Percentiles rank a stretch among this genome's conserved stretches.
These are phyloP conservation scores for Pythium aristosporum DNA, from an alignment of 352 stramenopile genomes.

Conservation along the genomic window DNA sequence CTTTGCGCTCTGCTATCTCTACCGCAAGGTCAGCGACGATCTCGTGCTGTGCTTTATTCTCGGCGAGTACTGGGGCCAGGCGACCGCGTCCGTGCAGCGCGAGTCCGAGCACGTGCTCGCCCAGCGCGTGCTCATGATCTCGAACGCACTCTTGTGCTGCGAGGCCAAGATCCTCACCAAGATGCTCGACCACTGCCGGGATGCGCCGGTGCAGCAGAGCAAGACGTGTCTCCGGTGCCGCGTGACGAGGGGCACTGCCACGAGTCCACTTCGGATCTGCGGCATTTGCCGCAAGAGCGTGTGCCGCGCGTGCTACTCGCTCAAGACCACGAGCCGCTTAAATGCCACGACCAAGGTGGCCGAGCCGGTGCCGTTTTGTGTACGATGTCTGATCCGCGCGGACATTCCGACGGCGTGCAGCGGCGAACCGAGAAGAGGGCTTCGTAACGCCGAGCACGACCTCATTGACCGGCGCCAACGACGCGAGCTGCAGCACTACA, in stretches of 20 bases:
- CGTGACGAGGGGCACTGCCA: slow-evolving; percentile 24
- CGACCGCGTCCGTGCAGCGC: slow-evolving; percentile 24
- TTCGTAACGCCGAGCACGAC: not conserved
- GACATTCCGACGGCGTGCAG: slow-evolving; percentile 15
- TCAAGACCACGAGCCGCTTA: slow-evolving; percentile 37
- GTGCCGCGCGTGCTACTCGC: slow-evolving; percentile 35
- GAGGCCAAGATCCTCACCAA: slow-evolving; percentile 41
- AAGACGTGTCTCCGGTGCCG: slow-evolving; percentile 46
- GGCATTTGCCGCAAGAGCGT: slow-evolving; percentile 45
- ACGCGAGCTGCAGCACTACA: not conserved
- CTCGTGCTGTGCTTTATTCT: slow-evolving; percentile 55
- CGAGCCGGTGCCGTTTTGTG: slow-evolving; percentile 42
- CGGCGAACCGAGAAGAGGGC: not conserved
- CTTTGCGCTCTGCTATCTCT: slow-evolving; percentile 53
- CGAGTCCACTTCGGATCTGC: slow-evolving; percentile 37
- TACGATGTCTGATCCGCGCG: slow-evolving; percentile 37
- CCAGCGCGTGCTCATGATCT: slow-evolving; percentile 41
- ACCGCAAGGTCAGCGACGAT: slow-evolving; percentile 46
- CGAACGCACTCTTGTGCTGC: slow-evolving; percentile 33
- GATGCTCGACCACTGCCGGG: slow-evolving; percentile 37
- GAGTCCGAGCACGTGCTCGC: slow-evolving; percentile 37
- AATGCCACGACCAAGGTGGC: slow-evolving; percentile 31
- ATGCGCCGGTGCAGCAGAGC: slow-evolving; percentile 24
- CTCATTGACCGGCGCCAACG: slow-evolving; percentile 1
- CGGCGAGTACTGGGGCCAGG: slow-evolving; percentile 42